These are phyloP conservation scores for Miscanthus lutarioriparius DNA, from an alignment of 176 grass and related monocot genomes.

Conservation along the genomic window DNA sequence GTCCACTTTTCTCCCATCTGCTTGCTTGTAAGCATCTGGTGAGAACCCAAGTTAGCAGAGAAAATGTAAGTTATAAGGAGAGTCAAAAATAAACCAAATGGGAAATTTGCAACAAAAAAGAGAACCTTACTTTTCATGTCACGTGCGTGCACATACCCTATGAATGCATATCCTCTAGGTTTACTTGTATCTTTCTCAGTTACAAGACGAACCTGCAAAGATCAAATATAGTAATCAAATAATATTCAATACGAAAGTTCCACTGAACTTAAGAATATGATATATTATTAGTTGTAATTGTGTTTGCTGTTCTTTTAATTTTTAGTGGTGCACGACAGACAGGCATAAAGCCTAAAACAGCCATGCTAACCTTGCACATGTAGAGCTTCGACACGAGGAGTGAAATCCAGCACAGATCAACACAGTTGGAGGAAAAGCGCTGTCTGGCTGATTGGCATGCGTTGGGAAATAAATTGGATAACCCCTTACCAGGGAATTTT, in stretches of 20 bases:
- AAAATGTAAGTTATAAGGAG: background rate
- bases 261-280: constrained; percentile 5
- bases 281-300: constrained; percentile 15
- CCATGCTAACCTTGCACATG: constrained; percentile 94
- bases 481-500: constrained; percentile 93
- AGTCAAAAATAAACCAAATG: background rate
- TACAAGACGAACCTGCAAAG: constrained; percentile 70
- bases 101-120: background rate
- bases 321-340: constrained; percentile 86
- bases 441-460: constrained; percentile 51
- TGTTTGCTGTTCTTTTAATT: constrained; percentile 33
- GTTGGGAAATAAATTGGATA: constrained; percentile 47
- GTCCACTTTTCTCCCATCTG: constrained; percentile 84
- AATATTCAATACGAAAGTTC: background rate
- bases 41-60: constrained; percentile 17
- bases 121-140: constrained; percentile 88
- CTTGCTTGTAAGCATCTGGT: constrained; percentile 91
- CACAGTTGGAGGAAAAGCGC: constrained; percentile 60
- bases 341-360: constrained; percentile 94
- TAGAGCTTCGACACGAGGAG: constrained; percentile 65
- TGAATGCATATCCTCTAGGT: constrained; percentile 94
- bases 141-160: constrained; percentile 80
- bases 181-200: constrained; percentile 76
- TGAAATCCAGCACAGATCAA: constrained; percentile 72
- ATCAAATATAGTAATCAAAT: constrained; percentile 36